Evolutionary conservation across 23 red algal species (phyloP).

Genomic region (Cyanidioschyzon merolae): DNA sequence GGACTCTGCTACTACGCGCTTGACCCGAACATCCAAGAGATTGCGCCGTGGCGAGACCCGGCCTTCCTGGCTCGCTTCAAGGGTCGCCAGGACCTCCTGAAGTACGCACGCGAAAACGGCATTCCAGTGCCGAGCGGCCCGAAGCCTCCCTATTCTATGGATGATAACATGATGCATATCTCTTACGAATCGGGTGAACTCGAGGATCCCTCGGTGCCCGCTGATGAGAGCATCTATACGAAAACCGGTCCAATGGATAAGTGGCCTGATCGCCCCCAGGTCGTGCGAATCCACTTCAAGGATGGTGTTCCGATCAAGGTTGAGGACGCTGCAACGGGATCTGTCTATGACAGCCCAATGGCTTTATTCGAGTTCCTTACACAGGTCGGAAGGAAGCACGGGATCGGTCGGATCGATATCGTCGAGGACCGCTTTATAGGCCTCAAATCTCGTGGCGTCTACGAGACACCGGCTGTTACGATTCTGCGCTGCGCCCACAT

Average conservation of each 20-base stretch:
- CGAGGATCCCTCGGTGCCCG: slow-evolving; percentile 61
- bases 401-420: slow-evolving; percentile 92
- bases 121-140: slow-evolving; percentile 69
- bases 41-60: slow-evolving; percentile 79
- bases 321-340: slow-evolving; percentile 15
- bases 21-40: slow-evolving; percentile 66
- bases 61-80: slow-evolving; percentile 53
- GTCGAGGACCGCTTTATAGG: slow-evolving; percentile 95
- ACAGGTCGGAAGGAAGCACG: slow-evolving; percentile 64
- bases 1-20: slow-evolving; percentile 80
- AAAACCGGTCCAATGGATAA: slow-evolving; percentile 43
- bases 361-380: slow-evolving; percentile 60
- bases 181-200: slow-evolving; percentile 78
- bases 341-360: slow-evolving; percentile 29
- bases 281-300: slow-evolving; percentile 57
- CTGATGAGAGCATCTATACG: slow-evolving; percentile 52
- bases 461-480: slow-evolving; percentile 86
- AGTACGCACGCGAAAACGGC: slow-evolving; percentile 70
- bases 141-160: slow-evolving; percentile 96
- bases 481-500: slow-evolving; percentile 90
- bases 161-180: slow-evolving; percentile 99
- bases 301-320: slow-evolving; percentile 67
- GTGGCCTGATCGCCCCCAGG: slow-evolving; percentile 64
- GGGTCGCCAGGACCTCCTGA: slow-evolving; percentile 65
- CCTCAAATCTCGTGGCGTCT: slow-evolving; percentile 79